These are phyloP conservation scores for Fusarium sp. DNA, from an alignment of 2,329 filamentous ascomycete genomes.

Conservation along the genomic window DNA sequence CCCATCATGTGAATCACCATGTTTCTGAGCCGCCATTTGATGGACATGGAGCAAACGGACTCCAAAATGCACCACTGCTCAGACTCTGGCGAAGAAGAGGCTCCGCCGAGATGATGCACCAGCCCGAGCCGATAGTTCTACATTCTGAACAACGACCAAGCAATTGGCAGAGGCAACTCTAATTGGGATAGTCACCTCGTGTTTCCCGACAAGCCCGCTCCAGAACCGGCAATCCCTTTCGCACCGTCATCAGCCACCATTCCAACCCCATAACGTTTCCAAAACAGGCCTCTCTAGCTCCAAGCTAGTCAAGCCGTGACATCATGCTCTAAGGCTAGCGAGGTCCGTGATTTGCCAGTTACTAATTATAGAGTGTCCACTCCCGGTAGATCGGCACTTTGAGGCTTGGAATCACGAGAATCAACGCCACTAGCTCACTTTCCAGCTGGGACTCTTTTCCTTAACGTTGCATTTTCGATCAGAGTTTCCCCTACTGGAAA, in stretches of 20 bases:
- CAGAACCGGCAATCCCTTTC: not conserved
- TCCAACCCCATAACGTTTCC: not conserved
- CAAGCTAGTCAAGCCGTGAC: not conserved
- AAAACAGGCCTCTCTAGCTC: fast-evolving
- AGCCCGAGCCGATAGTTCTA: not conserved
- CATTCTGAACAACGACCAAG: fast-evolving
- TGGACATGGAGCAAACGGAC: constrained; percentile 82
- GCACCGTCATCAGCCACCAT: not conserved
- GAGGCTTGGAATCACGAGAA: constrained; percentile 8
- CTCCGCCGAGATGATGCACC: not conserved
- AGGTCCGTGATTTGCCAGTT: not conserved
- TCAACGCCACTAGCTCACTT: not conserved
- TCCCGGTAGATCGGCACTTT: constrained; percentile 1
- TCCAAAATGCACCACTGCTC: constrained; percentile 90
- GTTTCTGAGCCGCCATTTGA: constrained; percentile 58
- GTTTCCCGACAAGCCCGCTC: not conserved
- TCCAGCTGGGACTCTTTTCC: not conserved
- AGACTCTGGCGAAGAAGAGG: constrained; percentile 72
- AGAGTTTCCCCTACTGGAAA: not conserved
- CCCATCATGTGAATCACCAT: fast-evolving
- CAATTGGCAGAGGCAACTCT: fast-evolving
- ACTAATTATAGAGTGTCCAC: constrained; percentile 26
- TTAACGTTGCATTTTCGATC: constrained; percentile 15
- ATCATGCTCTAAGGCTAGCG: not conserved
- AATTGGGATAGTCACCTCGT: not conserved